These are phyloP conservation scores for Nakaseomyces bracarensis DNA, from an alignment of 1,139 yeast genomes.

Conservation along the genomic window DNA sequence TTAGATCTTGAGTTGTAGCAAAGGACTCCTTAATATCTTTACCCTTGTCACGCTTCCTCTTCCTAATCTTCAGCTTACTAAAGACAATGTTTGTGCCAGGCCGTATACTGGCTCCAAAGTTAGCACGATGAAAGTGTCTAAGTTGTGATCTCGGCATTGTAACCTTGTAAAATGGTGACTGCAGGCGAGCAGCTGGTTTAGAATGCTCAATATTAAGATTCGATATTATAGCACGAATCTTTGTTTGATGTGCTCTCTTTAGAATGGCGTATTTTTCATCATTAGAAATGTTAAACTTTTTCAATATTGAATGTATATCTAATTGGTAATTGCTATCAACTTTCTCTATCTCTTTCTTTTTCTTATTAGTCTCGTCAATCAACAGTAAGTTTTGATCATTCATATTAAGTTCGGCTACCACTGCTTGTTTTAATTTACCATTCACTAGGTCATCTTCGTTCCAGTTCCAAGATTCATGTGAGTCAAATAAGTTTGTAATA, in stretches of 20 bases:
- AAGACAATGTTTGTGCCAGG: conserved; percentile 75
- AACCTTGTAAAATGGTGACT: conserved; percentile 87
- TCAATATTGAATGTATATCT: conserved; percentile 12
- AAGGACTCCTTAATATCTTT: conserved; percentile 71
- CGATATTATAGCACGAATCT: conserved; percentile 88
- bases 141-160: conserved; percentile 59
- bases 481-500: not conserved
- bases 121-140: conserved; percentile 74
- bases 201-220: conserved; percentile 88
- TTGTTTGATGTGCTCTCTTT: conserved; percentile 80
- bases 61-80: conserved; percentile 67
- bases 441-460: conserved; percentile 76
- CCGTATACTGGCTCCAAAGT: conserved; percentile 50
- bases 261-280: conserved; percentile 78
- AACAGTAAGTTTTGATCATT: conserved; percentile 78
- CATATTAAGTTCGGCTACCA: conserved; percentile 52
- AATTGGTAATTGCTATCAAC: not conserved
- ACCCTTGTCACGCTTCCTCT: conserved; percentile 84
- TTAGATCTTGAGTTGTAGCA: conserved; percentile 61
- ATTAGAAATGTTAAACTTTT: conserved; percentile 74
- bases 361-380: conserved; percentile 31
- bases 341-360: conserved; percentile 9
- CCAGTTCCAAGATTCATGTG: conserved; percentile 38
- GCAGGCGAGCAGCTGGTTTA: conserved; percentile 76
- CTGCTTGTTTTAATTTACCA: conserved; percentile 49